A percentile compares a stretch with the other conserved stretches of the same genome.
Conservation (phyloP, 2,329 filamentous ascomycete genomes). For the Phaeosphaeriaceae sp. region DNA sequence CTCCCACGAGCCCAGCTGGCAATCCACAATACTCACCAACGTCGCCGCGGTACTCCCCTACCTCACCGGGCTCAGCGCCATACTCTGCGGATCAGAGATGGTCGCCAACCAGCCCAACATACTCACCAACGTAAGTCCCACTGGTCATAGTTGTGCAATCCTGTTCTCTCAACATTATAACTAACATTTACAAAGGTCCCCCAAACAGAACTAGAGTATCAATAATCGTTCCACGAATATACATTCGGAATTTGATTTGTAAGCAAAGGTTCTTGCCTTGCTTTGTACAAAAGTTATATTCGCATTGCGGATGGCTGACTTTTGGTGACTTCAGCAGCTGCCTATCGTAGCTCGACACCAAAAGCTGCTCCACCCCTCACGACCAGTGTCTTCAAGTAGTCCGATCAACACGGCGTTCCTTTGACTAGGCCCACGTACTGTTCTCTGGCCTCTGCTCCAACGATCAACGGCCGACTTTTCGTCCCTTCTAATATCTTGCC, state of each 20-base stretch:
- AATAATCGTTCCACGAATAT: neutral
- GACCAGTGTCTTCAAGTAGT: constrained; percentile 23
- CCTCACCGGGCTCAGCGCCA: constrained; percentile 32
- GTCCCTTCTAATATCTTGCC: constrained; percentile 10
- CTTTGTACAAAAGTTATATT: constrained; percentile 43
- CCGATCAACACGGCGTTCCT: constrained; percentile 37
- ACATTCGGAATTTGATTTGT: constrained; percentile 17
- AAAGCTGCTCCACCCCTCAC: constrained; percentile 19
- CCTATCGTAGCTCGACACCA: constrained; percentile 17
- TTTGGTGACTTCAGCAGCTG: constrained; percentile 31
- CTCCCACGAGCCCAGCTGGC: constrained; percentile 40
- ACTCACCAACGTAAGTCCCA: constrained; percentile 55
- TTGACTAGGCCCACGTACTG: constrained; percentile 47
- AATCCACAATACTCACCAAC: constrained; percentile 55
- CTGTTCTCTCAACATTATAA: neutral
- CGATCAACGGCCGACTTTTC: constrained; percentile 4
- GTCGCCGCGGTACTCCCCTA: constrained; percentile 51
- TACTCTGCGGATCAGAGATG: constrained; percentile 44
- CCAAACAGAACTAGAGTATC: constrained; percentile 37
- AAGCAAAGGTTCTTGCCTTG: constrained; percentile 42
- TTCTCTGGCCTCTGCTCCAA: constrained; percentile 3
- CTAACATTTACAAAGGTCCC: constrained; percentile 41
- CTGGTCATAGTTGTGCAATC: constrained; percentile 34
- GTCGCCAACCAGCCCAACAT: constrained; percentile 54
- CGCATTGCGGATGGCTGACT: constrained; percentile 39